Percentiles rank a stretch among this genome's conserved stretches.
Evolutionary conservation across 2,329 filamentous ascomycete genomes (phyloP).

Genomic region (Epichloe coenophiala): DNA sequence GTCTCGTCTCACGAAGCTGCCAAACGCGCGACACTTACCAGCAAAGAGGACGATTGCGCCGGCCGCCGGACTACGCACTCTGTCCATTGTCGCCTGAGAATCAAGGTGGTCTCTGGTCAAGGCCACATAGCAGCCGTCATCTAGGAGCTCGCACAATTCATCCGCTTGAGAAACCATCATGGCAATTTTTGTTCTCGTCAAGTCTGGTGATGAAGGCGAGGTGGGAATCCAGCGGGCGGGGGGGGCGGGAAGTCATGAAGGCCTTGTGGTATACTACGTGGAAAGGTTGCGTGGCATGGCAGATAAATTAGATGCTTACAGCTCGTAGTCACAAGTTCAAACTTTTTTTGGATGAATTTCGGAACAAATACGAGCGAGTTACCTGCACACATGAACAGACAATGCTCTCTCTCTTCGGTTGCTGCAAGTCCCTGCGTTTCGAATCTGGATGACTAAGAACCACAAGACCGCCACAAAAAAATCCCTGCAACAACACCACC

Average conservation of each 20-base stretch:
- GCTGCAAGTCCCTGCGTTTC: not conserved
- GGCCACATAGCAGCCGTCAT: constrained; percentile 48
- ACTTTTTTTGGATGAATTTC: too few species aligned
- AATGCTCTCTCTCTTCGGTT: too few species aligned
- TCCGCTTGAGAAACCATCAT: constrained; percentile 8
- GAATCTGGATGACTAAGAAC: not conserved
- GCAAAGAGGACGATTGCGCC: constrained; percentile 68
- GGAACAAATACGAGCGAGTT: too few species aligned
- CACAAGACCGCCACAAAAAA: too few species aligned
- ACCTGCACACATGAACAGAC: too few species aligned
- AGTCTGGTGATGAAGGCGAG: not conserved
- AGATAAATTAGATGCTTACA: too few species aligned
- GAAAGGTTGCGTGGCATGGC: too few species aligned
- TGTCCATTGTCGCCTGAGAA: constrained; percentile 42
- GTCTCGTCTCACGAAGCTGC: constrained; percentile 6
- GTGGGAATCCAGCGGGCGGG: not conserved
- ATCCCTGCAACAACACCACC: too few species aligned
- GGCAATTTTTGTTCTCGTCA: not conserved
- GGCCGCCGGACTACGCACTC: constrained; percentile 58
- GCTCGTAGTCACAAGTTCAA: too few species aligned
- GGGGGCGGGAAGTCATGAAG: not conserved
- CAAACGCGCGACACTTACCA: constrained; percentile 29
- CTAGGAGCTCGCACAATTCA: constrained; percentile 26
- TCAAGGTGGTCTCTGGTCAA: constrained; percentile 52
- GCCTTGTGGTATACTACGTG: too few species aligned